Evolutionary conservation across 768 basidiomycete genomes (phyloP), one percentile per base, ranked within the genome.

Genomic region (Psilocybe cyanescens): DNA sequence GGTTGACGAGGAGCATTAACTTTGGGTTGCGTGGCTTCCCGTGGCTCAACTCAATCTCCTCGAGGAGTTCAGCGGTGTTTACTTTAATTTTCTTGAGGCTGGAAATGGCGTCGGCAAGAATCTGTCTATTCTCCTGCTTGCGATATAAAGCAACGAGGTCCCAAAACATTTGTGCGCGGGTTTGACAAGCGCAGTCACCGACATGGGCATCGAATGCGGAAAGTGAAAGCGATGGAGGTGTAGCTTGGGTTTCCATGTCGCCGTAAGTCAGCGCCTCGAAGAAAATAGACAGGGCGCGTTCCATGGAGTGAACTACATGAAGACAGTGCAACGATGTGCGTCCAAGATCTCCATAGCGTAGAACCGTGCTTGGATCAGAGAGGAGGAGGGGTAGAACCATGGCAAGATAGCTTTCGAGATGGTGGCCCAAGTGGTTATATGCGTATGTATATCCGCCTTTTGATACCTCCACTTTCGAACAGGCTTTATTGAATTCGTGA

Each of bases 121-220:
- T 14, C 45, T 19, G 57, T 31, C 19, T 57, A 51, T 39, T 61
- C 33, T 16, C 54, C n/a, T 41, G n/a, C 24, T 14, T 33, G 6
- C 29, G 24, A 24, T 61, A 61, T 11, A 57, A 51, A 33, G 39
- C 29, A 2, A 57, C 45, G 1, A 61, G 60, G 8, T 61, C 60
- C 60, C 60, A 61, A 17, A 57, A 55, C 55, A 62, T 62, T 30
- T 62, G 60, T 1, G 60, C 49, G 12, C 60, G 4, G 17, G 16
- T 57, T 58, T 62, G 56, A 14, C 60, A 62, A 3, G 56, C 35
- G 39, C 60, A 51, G 41, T 62, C 56, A 8, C 60, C 60, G 19
- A 62, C 56, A 1, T 60, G 52, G 11, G 52, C 59, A 50, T 57
- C 60, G 28, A 57, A 62, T 19, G 60, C 28, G 47, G 60, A 56